A percentile compares a stretch with the other conserved stretches of the same genome.
Conservation (phyloP, 495 filamentous ascomycete genomes). For the Penicillium roqueforti region DNA sequence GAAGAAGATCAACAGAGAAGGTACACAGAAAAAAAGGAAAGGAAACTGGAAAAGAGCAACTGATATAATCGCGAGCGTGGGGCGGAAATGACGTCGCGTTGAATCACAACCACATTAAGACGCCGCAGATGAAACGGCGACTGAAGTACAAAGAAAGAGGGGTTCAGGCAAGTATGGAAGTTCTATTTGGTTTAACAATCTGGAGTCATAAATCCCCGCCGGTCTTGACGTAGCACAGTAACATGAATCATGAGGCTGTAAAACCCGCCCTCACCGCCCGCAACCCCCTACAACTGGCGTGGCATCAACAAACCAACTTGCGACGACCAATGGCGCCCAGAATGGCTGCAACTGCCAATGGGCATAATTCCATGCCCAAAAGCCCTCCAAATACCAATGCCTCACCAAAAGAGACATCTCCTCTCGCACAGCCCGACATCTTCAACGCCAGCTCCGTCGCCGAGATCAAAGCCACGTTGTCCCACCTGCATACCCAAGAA, state of each 20-base stretch:
- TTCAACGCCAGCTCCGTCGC: slow-evolving; percentile 66
- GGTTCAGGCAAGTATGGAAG: background rate
- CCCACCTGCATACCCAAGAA: slow-evolving; percentile 71
- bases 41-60: background rate
- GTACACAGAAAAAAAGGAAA: background rate
- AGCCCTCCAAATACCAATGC: slow-evolving; percentile 2
- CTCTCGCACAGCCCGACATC: slow-evolving; percentile 43
- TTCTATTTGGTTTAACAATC: background rate
- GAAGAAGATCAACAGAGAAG: background rate
- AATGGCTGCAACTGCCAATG: slow-evolving; percentile 30
- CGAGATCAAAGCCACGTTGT: slow-evolving; percentile 73
- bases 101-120: slow-evolving; percentile 14
- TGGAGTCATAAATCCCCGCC: background rate
- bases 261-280: slow-evolving; percentile 32
- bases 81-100: slow-evolving; percentile 18
- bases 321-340: slow-evolving; percentile 8
- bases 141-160: slow-evolving; percentile 7
- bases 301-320: slow-evolving; percentile 19
- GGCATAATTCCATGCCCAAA: slow-evolving; percentile 4
- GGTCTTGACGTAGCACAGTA: background rate
- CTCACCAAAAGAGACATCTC: slow-evolving; percentile 11
- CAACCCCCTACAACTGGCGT: slow-evolving; percentile 14
- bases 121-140: background rate
- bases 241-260: background rate
- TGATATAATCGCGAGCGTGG: slow-evolving; percentile 1